Percentiles rank a stretch among this genome's conserved stretches.
These are phyloP conservation scores for Lentinula raphanica DNA, from an alignment of 768 basidiomycete species.

Conservation along the genomic window DNA sequence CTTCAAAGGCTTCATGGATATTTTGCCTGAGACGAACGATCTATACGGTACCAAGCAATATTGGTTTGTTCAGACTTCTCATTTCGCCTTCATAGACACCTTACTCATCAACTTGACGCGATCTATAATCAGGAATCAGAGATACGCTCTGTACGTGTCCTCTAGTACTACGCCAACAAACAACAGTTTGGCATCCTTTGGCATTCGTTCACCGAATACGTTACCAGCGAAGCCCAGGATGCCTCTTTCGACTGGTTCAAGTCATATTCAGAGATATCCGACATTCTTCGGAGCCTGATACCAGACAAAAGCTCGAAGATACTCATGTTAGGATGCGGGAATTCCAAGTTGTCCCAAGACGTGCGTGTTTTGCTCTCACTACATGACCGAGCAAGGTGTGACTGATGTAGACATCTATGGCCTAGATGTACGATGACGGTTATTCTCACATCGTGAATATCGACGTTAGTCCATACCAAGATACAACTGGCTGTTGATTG, in stretches of 20 bases:
- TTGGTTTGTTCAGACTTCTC: constrained; percentile 41
- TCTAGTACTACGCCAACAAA: too few relatives aligned
- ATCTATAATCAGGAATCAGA: constrained; percentile 47
- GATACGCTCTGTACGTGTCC: constrained; percentile 56
- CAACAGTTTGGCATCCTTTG: neutral
- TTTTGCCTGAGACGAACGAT: constrained; percentile 59
- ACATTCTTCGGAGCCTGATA: constrained; percentile 54
- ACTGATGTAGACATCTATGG: neutral
- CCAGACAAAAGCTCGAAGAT: constrained; percentile 58
- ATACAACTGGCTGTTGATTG: neutral
- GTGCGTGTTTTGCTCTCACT: constrained; percentile 32
- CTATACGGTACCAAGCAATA: constrained; percentile 66
- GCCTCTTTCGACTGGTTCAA: constrained; percentile 84
- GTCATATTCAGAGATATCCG: constrained; percentile 66
- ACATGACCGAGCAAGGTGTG: neutral
- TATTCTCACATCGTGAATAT: constrained; percentile 76
- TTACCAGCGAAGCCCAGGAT: constrained; percentile 50
- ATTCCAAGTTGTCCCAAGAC: constrained; percentile 75
- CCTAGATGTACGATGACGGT: constrained; percentile 85
- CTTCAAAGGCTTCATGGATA: constrained; percentile 13
- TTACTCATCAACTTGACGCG: neutral
- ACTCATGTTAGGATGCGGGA: constrained; percentile 81
- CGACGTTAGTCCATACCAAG: constrained; percentile 45
- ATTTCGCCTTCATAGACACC: neutral
- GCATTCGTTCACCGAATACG: neutral